Evolutionary conservation across 2,329 filamentous ascomycete genomes (phyloP).

Genomic region (Fusarium decemcellulare): DNA sequence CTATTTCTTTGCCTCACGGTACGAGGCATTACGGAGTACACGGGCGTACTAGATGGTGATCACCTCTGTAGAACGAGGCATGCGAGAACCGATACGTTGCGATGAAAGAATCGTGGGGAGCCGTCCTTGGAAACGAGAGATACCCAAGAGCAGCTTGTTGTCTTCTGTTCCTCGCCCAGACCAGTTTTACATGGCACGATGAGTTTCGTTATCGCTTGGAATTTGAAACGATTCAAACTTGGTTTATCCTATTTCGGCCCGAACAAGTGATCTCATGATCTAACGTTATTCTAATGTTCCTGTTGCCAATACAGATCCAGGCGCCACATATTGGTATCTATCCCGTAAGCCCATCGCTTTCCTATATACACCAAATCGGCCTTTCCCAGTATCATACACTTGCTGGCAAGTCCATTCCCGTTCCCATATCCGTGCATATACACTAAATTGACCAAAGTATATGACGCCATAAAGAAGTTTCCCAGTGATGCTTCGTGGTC

Average conservation of each 20-base stretch:
- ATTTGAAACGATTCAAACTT: not conserved
- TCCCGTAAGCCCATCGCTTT: not conserved
- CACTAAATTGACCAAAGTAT: not conserved
- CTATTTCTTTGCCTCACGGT: constrained; percentile 1
- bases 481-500: not conserved
- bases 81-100: constrained; percentile 5
- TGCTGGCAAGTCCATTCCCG: not conserved
- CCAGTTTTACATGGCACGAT: not conserved
- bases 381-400: not conserved
- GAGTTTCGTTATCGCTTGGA: not conserved
- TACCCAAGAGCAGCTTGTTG: constrained; percentile 31
- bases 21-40: constrained; percentile 22
- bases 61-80: constrained; percentile 23
- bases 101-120: constrained; percentile 18
- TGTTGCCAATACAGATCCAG: not conserved
- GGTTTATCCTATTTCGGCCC: not conserved
- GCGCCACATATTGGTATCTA: not conserved
- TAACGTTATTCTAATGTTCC: not conserved
- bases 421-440: not conserved
- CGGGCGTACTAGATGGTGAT: constrained; percentile 29
- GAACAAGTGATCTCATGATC: not conserved
- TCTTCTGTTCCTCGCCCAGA: not conserved
- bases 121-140: constrained; percentile 32
- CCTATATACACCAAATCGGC: not conserved
- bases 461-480: not conserved